A percentile compares a stretch with the other conserved stretches of the same genome.
These are phyloP conservation scores for Neurospora tetrasperma DNA, from an alignment of 495 filamentous ascomycete species.

Conservation along the genomic window DNA sequence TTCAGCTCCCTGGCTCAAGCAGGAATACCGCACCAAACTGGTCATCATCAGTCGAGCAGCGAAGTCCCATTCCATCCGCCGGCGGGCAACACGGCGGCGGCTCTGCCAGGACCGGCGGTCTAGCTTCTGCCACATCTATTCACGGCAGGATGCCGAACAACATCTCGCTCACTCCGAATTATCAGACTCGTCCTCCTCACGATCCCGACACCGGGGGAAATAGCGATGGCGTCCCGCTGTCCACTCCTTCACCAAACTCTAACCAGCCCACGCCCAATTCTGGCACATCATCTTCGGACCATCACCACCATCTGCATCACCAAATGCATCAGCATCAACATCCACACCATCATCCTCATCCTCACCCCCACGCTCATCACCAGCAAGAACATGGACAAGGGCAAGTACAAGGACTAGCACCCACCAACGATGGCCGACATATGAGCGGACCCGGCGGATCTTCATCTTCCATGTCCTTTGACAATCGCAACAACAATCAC, in stretches of 20 bases:
- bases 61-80: slow-evolving; percentile 17
- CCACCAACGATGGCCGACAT: slow-evolving; percentile 14
- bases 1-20: slow-evolving; percentile 10
- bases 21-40: slow-evolving; percentile 21
- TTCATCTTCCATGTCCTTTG: not conserved
- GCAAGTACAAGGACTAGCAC: slow-evolving; percentile 23
- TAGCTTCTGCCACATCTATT: slow-evolving; percentile 13
- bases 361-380: slow-evolving; percentile 12
- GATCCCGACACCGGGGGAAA: slow-evolving; percentile 13
- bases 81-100: slow-evolving; percentile 19
- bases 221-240: slow-evolving; percentile 30
- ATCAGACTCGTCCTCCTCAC: slow-evolving; percentile 2
- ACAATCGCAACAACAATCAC: not conserved
- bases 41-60: slow-evolving; percentile 23
- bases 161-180: slow-evolving; percentile 10
- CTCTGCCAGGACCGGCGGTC: not conserved
- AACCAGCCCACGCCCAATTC: slow-evolving; percentile 43
- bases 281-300: slow-evolving; percentile 33
- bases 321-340: slow-evolving; percentile 19
- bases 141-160: slow-evolving; percentile 24
- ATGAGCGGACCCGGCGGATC: slow-evolving; percentile 11
- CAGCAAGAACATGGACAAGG: slow-evolving; percentile 18
- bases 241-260: slow-evolving; percentile 28
- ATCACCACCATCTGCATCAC: slow-evolving; percentile 18
- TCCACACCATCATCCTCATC: slow-evolving; percentile 37